Evolutionary conservation across 2,329 filamentous ascomycete genomes (phyloP), one percentile per base, ranked within the genome.

Genomic region (Westerdykella ornata): DNA sequence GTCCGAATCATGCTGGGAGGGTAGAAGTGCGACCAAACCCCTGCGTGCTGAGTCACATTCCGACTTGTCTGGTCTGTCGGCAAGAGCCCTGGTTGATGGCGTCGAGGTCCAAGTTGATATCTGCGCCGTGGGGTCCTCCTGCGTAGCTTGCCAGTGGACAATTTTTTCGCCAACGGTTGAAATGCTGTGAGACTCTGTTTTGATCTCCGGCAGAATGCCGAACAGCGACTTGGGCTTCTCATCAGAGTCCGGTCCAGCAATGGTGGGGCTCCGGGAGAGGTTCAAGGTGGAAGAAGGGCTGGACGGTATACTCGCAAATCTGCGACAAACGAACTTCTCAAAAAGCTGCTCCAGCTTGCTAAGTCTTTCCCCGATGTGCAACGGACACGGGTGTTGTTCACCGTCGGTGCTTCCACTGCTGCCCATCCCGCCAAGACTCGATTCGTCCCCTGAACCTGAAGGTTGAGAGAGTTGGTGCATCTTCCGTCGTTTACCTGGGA

Each of bases 301-400:
- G 6, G 44, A 26, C 16, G 34, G 44, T 14, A 40, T 29, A 30
- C 32, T 47, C 8, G 57, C 38, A 32, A 31, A 48, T 36, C 59
- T 65, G 22, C 62, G 57, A 48, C 60, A 63, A 12, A 62, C 60
- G 35, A 63, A 64, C 39, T 49, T 55, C 33, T 65, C 62, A 31
- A 65, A 64, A 2, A 65, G 46, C 22, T 60, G 58, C 34, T 65
- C 62, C 15, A 65, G 46, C 44, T 63, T 65, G 42, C 48, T 47
- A 4, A 64, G 48, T 28, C 60, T 50, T 41, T 65, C 60, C 17
- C 56, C 53, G 26, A 63, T 53, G 33, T 64, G 60, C n/a, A 52
- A 36, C 12, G 53, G 42, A 39, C 60, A 63, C 16, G 51, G 37
- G 30, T 44, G 46, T 9, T 52, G 51, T 30, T 54, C 52, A 8